phyloP scores from a whole-genome alignment of 2,329 filamentous ascomycete genomes.

The Colletotrichum sp. region DNA sequence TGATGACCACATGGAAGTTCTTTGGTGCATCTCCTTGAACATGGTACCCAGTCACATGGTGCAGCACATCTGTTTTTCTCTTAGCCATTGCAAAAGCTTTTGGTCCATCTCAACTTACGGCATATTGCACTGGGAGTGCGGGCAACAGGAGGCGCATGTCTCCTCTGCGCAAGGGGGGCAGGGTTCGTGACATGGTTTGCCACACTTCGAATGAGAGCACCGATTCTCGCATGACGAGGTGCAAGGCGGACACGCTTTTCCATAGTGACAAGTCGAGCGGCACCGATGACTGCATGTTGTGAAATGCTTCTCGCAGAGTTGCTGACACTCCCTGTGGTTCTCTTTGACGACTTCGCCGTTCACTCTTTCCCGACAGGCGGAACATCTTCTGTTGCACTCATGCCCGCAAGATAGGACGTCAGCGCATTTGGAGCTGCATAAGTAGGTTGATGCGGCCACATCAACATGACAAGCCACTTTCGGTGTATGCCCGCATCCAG shows the following conservation, averaged over 20 bases:
- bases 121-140: constrained; percentile 56
- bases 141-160: constrained; percentile 59
- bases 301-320: constrained; percentile 36
- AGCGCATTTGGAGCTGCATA: constrained; percentile 55
- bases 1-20: constrained; percentile 59
- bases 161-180: constrained; percentile 65
- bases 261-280: constrained; percentile 54
- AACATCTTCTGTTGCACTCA: constrained; percentile 54
- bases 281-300: constrained; percentile 64
- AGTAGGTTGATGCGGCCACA: constrained; percentile 42
- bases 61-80: constrained; percentile 50
- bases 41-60: constrained; percentile 72
- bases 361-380: constrained; percentile 46
- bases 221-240: constrained; percentile 54
- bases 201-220: constrained; percentile 63
- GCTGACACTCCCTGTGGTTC: constrained; percentile 53
- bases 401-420: constrained; percentile 61
- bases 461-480: constrained; percentile 54
- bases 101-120: constrained; percentile 41
- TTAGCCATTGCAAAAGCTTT: too few species aligned
- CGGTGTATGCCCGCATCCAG: constrained; percentile 60
- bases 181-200: constrained; percentile 60
- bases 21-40: constrained; percentile 61
- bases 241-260: constrained; percentile 52
- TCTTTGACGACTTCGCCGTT: constrained; percentile 30